Conservation (phyloP, 352 stramenopile species). For the Globisporangium spiculum region DNA sequence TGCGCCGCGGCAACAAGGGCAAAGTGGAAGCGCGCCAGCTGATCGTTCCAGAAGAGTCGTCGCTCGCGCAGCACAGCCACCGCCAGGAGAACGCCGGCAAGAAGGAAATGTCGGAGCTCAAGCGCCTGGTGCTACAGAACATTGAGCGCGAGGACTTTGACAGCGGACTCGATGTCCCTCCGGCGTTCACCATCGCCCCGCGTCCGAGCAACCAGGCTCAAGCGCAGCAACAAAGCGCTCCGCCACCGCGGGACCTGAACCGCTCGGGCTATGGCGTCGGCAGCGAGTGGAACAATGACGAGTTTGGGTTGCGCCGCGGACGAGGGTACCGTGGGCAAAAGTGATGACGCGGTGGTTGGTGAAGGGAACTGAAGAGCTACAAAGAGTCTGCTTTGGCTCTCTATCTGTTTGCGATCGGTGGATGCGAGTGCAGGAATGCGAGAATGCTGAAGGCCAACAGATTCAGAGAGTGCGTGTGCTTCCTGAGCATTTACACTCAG, state of each 20-base stretch:
- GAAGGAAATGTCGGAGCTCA: conserved; percentile 86
- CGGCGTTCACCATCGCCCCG: conserved; percentile 14
- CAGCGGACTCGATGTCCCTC: conserved; percentile 11
- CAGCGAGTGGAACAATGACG: conserved; percentile 82
- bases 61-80: conserved; percentile 89
- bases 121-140: conserved; percentile 84
- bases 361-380: neutral
- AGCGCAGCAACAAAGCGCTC: conserved; percentile 9
- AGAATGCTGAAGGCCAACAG: neutral
- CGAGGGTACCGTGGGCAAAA: conserved; percentile 64
- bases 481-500: neutral
- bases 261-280: conserved; percentile 59
- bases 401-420: neutral
- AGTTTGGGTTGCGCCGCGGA: conserved; percentile 73
- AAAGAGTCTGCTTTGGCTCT: neutral
- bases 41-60: conserved; percentile 91
- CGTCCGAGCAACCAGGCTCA: conserved; percentile 10
- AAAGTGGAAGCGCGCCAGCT: conserved; percentile 94
- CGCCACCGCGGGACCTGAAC: conserved; percentile 27
- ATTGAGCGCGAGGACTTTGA: conserved; percentile 82
- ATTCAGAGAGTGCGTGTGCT: neutral
- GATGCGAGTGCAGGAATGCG: neutral
- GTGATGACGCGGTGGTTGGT: conserved; percentile 22
- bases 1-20: conserved; percentile 96
- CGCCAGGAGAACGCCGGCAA: conserved; percentile 84